Percentiles rank a stretch among this genome's conserved stretches.
phyloP scores from a whole-genome alignment of 2,329 filamentous ascomycete species.

The Alternaria infectoria region DNA sequence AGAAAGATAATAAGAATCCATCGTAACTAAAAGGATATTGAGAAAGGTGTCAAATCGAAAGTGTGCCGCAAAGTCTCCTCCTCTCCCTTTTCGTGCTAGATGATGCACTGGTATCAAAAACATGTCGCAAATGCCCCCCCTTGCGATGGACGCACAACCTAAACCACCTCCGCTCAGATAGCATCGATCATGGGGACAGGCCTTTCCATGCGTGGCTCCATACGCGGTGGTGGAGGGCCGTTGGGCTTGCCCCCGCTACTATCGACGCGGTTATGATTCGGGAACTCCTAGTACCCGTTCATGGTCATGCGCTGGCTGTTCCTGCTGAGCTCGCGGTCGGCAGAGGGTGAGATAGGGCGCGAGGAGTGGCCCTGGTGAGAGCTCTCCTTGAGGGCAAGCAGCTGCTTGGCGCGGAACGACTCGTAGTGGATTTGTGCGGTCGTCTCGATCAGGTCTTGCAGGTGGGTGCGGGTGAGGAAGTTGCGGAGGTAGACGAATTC shows the following conservation, averaged over 20 bases:
- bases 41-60: slow-evolving; percentile 38
- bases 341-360: slow-evolving; percentile 92
- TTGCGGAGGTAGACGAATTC: slow-evolving; percentile 98
- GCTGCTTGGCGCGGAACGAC: slow-evolving; percentile 99
- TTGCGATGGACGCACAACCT: neutral
- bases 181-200: slow-evolving; percentile 33
- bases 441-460: slow-evolving; percentile 98
- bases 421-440: slow-evolving; percentile 99
- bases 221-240: slow-evolving; percentile 28
- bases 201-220: slow-evolving; percentile 34
- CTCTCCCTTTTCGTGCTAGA: slow-evolving; percentile 35
- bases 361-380: slow-evolving; percentile 79
- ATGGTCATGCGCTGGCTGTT: slow-evolving; percentile 97
- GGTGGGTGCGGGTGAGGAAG: slow-evolving; percentile 97
- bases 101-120: slow-evolving; percentile 51
- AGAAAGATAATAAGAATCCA: slow-evolving; percentile 32
- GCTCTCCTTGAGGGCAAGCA: slow-evolving; percentile 96
- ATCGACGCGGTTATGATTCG: slow-evolving; percentile 41
- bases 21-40: slow-evolving; percentile 47
- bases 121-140: slow-evolving; percentile 24
- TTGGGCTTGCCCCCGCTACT: slow-evolving; percentile 34
- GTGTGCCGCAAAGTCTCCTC: slow-evolving; percentile 26
- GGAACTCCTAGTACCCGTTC: slow-evolving; percentile 85
- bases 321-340: slow-evolving; percentile 94
- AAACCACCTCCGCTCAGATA: slow-evolving; percentile 18